phyloP scores from a whole-genome alignment of 768 basidiomycete species.

The Collybiopsis confluens region DNA sequence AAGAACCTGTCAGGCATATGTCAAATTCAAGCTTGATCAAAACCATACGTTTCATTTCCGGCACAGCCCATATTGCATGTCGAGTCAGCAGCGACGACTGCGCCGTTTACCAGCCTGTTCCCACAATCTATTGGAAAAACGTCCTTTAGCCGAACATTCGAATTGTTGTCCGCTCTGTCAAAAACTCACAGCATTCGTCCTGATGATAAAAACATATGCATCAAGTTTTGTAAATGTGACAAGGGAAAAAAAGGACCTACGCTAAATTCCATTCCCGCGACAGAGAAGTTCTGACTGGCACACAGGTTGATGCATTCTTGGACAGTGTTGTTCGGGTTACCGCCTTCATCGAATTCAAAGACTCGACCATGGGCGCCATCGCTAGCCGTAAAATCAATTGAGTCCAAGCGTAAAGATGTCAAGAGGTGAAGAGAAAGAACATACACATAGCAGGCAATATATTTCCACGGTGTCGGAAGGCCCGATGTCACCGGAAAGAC shows the following conservation, averaged over 20 bases:
- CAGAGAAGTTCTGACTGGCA: constrained; percentile 45
- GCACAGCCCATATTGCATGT: constrained; percentile 74
- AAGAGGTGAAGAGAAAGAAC: constrained; percentile 19
- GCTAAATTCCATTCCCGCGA: constrained; percentile 70
- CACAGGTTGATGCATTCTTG: constrained; percentile 63
- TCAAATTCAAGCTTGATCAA: too few relatives aligned
- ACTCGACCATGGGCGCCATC: constrained; percentile 67
- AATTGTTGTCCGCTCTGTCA: not conserved
- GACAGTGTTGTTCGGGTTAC: constrained; percentile 42
- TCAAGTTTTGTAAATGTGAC: constrained; percentile 2
- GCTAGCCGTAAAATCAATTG: constrained; percentile 20
- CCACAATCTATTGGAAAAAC: constrained; percentile 57
- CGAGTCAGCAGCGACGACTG: constrained; percentile 39
- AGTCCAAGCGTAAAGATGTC: not conserved
- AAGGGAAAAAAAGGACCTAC: constrained; percentile 29
- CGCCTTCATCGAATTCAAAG: constrained; percentile 39
- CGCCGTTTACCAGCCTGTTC: constrained; percentile 57
- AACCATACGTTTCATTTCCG: constrained; percentile 58
- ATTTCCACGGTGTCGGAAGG: constrained; percentile 55
- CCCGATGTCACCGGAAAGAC: constrained; percentile 45
- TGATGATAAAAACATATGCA: constrained; percentile 7
- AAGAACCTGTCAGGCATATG: too few relatives aligned
- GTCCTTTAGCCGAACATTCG: not conserved
- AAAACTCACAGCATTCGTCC: constrained; percentile 43
- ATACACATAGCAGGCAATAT: constrained; percentile 64